These are phyloP conservation scores for Diaporthe nobilis DNA, from an alignment of 2,329 filamentous ascomycete genomes.

Conservation along the genomic window DNA sequence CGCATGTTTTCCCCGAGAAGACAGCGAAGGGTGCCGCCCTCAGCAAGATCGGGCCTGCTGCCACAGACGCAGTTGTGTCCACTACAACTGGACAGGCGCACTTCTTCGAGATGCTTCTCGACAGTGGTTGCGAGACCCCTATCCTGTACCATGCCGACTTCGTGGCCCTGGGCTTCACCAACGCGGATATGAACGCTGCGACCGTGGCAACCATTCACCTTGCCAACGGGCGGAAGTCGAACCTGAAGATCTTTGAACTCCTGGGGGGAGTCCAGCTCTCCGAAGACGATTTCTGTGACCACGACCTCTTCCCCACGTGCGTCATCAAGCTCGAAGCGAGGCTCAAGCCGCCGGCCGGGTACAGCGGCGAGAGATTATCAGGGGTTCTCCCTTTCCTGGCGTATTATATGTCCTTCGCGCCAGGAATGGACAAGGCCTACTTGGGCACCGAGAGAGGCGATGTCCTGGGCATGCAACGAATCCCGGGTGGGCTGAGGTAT, in stretches of 20 bases:
- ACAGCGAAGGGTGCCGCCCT: neutral
- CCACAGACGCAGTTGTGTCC: neutral
- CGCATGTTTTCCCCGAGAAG: neutral
- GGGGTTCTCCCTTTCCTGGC: constrained; percentile 59
- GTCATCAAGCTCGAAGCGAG: constrained; percentile 44
- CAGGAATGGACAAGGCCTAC: constrained; percentile 53
- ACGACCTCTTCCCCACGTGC: constrained; percentile 3
- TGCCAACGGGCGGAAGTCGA: constrained; percentile 44
- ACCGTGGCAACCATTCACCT: constrained; percentile 43
- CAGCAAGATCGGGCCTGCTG: neutral
- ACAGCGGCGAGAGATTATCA: constrained; percentile 52
- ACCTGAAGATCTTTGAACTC: constrained; percentile 53
- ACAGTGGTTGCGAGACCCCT: constrained; percentile 60
- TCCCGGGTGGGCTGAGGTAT: constrained; percentile 54
- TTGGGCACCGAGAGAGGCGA: constrained; percentile 60
- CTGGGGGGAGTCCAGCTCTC: constrained; percentile 49
- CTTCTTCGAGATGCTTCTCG: constrained; percentile 55
- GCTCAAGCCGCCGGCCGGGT: constrained; percentile 8
- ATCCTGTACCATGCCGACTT: constrained; percentile 55
- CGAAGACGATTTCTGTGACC: constrained; percentile 39
- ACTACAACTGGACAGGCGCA: neutral
- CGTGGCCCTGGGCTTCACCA: constrained; percentile 51
- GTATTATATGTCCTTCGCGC: constrained; percentile 58
- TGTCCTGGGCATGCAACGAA: constrained; percentile 56
- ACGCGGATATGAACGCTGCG: constrained; percentile 51